Evolutionary conservation across 2,329 filamentous ascomycete genomes (phyloP).

Genomic region (Pseudogymnoascus sp.): DNA sequence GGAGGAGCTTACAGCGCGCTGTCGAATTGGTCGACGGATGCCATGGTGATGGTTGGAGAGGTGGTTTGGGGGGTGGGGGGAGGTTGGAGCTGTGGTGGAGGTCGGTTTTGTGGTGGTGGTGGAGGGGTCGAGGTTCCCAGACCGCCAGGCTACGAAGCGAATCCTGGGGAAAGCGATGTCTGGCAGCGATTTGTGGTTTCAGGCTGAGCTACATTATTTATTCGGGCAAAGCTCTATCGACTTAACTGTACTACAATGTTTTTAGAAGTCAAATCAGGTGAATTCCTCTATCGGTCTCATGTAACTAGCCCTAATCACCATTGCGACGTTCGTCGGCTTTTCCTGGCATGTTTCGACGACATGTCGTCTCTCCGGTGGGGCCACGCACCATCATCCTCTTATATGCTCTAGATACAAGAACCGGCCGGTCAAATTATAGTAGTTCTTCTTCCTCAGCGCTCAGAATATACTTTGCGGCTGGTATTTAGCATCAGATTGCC

Average conservation of each 20-base stretch:
- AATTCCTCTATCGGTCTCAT: no score
- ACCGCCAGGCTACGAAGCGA: conserved; percentile 4
- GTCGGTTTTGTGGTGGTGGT: conserved; percentile 9
- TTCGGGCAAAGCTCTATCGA: no score
- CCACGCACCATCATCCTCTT: no score
- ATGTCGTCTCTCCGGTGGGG: no score
- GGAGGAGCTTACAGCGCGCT: conserved; percentile 27
- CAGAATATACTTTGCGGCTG: neutral
- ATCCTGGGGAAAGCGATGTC: neutral
- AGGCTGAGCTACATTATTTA: no score
- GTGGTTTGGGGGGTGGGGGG: neutral
- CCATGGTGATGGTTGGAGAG: conserved; percentile 21
- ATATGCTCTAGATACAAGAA: no score
- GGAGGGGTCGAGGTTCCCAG: conserved; percentile 17
- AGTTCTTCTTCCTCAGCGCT: neutral
- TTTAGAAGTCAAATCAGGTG: no score
- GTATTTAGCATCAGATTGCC: neutral
- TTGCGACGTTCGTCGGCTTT: no score
- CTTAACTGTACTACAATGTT: no score
- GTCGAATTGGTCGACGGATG: conserved; percentile 28
- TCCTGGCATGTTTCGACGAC: neutral
- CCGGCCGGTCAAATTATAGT: neutral
- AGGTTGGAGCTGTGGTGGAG: neutral
- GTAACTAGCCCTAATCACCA: no score
- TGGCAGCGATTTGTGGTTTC: no score